Evolutionary conservation across 1,284 basidiomycete genomes (phyloP).

Genomic region (Trichosporon sp.): DNA sequence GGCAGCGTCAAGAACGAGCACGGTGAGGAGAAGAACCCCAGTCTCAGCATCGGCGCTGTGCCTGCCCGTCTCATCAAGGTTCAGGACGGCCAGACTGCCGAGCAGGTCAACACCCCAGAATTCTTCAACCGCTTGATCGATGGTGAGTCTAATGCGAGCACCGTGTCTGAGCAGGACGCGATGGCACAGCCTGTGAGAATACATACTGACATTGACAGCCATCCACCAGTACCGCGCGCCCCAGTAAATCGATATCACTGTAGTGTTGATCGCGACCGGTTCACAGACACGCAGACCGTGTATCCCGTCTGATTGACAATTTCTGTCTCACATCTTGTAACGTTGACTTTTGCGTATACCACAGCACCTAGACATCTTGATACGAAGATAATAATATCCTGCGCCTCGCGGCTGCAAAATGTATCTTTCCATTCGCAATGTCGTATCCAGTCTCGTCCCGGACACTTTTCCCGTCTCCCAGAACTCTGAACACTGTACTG

Average conservation of each 20-base stretch:
- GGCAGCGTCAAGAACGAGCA: neutral
- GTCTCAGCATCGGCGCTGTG: neutral
- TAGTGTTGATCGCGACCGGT: no score
- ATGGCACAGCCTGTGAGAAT: neutral
- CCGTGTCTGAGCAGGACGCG: neutral
- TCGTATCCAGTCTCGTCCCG: no score
- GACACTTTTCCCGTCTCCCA: no score
- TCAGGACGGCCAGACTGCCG: neutral
- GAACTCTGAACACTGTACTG: no score
- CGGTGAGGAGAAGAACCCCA: neutral
- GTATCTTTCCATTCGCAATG: no score
- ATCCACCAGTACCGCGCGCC: neutral
- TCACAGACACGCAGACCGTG: neutral
- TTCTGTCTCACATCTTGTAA: neutral
- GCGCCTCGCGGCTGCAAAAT: no score
- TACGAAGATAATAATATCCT: neutral
- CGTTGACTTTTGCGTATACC: neutral
- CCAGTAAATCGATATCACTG: neutral
- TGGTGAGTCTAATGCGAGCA: neutral
- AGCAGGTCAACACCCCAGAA: neutral
- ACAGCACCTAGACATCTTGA: neutral
- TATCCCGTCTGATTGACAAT: neutral
- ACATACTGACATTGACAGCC: neutral
- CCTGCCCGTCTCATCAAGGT: constrained; percentile 3
- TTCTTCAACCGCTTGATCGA: neutral